A percentile compares a stretch with the other conserved stretches of the same genome.
These are phyloP conservation scores for Amanita thiersii DNA, from an alignment of 768 basidiomycete species.

Conservation along the genomic window DNA sequence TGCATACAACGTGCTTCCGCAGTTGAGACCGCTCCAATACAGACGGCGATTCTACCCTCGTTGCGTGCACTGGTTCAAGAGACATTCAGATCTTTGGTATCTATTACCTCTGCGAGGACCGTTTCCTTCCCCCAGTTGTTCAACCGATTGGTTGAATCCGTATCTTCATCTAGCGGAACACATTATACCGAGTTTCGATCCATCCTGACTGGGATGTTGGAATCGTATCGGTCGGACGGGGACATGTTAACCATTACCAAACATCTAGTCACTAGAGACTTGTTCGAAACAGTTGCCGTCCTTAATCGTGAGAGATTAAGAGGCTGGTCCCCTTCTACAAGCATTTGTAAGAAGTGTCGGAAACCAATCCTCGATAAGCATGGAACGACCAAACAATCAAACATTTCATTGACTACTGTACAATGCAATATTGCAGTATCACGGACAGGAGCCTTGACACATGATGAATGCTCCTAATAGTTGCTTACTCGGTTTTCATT, in stretches of 20 bases:
- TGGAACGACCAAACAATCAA: constrained; percentile 1
- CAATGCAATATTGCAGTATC: constrained; percentile 35
- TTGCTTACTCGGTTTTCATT: no score
- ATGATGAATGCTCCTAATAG: no score
- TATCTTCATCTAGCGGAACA: constrained; percentile 48
- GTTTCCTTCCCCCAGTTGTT: constrained; percentile 91
- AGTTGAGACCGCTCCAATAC: constrained; percentile 14
- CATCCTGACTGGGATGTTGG: constrained; percentile 92
- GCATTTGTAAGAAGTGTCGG: constrained; percentile 46
- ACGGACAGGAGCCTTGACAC: constrained; percentile 53
- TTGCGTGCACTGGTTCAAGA: constrained; percentile 75
- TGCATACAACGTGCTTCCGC: constrained; percentile 64
- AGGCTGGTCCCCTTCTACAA: constrained; percentile 54
- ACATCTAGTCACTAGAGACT: constrained; percentile 71
- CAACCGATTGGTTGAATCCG: constrained; percentile 80
- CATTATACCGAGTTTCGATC: constrained; percentile 87
- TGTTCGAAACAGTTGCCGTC: constrained; percentile 66
- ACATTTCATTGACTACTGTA: constrained; percentile 10
- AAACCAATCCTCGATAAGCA: constrained; percentile 27
- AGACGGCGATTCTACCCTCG: constrained; percentile 18
- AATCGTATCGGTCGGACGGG: constrained; percentile 87
- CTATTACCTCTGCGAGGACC: constrained; percentile 68
- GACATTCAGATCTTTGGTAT: constrained; percentile 77
- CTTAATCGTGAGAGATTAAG: constrained; percentile 45
- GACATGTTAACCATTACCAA: constrained; percentile 85